Evolutionary conservation across 257 asterid genomes (phyloP).

Genomic region (Solanum sejunctum): DNA sequence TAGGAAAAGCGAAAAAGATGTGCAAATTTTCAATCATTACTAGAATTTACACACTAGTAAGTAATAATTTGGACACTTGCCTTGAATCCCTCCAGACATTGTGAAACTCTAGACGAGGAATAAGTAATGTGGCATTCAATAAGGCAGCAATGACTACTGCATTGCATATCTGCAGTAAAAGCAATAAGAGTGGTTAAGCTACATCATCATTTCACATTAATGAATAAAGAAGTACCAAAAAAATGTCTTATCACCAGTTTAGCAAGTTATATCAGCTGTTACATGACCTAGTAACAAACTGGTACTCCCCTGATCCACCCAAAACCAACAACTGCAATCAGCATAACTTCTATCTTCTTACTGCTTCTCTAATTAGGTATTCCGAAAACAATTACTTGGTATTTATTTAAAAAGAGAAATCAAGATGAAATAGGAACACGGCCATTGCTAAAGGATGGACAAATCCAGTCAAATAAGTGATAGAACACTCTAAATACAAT

Average conservation of each 20-base stretch:
- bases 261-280: not conserved
- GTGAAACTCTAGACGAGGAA: conserved; percentile 68
- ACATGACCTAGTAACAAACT: not conserved
- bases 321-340: not conserved
- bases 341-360: not conserved
- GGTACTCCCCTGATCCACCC: not conserved
- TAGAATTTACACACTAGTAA: not conserved
- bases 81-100: conserved; percentile 84
- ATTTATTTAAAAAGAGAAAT: not conserved
- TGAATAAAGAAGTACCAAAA: not conserved
- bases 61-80: conserved; percentile 15
- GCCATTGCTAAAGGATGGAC: not conserved
- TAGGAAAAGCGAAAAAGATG: not conserved
- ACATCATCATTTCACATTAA: not conserved
- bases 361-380: not conserved
- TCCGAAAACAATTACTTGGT: not conserved
- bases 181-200: not conserved
- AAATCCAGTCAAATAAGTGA: not conserved
- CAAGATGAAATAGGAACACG: not conserved
- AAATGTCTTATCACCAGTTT: not conserved
- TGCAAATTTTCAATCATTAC: not conserved
- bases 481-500: not conserved
- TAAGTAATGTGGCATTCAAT: conserved; percentile 66
- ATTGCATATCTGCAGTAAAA: conserved; percentile 58
- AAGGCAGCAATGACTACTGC: conserved; percentile 87